Evolutionary conservation across 306 rosid genomes (phyloP).

Genomic region (Boehmeria nivea): DNA sequence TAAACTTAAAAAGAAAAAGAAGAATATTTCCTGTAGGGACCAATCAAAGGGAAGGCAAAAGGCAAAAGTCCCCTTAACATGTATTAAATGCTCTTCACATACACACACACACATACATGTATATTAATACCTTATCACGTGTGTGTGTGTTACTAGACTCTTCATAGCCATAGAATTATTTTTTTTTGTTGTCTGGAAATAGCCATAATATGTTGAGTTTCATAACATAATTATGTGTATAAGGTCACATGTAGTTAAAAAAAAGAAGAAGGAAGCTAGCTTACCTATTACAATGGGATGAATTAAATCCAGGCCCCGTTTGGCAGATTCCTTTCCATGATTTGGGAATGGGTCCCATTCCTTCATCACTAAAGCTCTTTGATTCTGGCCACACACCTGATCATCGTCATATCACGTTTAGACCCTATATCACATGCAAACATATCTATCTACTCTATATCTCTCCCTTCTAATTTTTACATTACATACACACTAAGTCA

Average conservation of each 20-base stretch:
- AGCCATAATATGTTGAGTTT: too few species aligned
- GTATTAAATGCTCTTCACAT: background rate
- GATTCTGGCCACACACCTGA: slow-evolving; percentile 91
- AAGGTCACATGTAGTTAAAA: background rate
- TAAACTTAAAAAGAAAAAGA: background rate
- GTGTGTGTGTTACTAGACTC: background rate
- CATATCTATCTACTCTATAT: background rate
- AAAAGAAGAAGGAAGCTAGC: background rate
- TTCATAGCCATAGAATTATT: background rate
- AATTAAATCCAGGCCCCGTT: slow-evolving; percentile 52
- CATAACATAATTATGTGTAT: too few species aligned
- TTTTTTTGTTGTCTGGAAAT: too few species aligned
- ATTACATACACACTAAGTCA: slow-evolving; percentile 3
- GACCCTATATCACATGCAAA: slow-evolving; percentile 5
- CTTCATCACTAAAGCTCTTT: slow-evolving; percentile 68
- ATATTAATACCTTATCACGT: background rate
- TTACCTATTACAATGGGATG: slow-evolving; percentile 66
- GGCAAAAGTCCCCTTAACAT: background rate
- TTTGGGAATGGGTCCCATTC: slow-evolving; percentile 62
- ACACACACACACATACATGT: background rate
- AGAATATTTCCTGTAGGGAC: background rate
- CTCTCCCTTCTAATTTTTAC: background rate
- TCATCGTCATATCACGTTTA: background rate
- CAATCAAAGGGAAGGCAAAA: background rate
- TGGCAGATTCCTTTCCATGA: slow-evolving; percentile 79